Evolutionary conservation across 139 green algal genomes (phyloP), one percentile per base, ranked within the genome.

Genomic region (Picochlorum sp.): DNA sequence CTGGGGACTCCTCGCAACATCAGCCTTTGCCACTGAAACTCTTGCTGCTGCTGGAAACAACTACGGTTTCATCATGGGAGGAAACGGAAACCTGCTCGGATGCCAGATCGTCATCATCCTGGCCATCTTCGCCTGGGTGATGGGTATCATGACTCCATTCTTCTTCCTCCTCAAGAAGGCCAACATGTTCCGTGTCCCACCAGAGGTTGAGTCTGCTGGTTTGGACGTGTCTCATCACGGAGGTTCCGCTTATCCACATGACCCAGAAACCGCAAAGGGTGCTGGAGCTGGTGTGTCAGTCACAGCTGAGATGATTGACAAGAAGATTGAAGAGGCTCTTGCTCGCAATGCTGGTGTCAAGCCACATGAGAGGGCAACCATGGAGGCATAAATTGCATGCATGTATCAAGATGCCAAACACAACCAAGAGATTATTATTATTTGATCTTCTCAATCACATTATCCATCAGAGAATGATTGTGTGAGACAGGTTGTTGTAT

Each of bases 151-250:
- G 78, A 66, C 63, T 37, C 67, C 75, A 56, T 80, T 94, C 70
- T 93, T 90, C 78, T 79, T 82, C 38, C 6, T 87, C 6, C 63
- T 95, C 14, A 87, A 87, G 63, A 73, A 75, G 62, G 0, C 79
- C 1, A 78, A 79, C 63, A 58, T 87, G 13, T 71, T 92, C 44
- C 78, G 85, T 59, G 82, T 89, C 20, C 58, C 69, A 2, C 64
- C 71, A 44, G 70, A 81, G 41, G 80, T 85, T 32, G 85, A 92
- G 85, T 57, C 73, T 23, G 55, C 74, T 32, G 85, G 85, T 45
- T 72, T 92, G 32, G 85, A 92, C 60, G 69, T 79, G 4, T 82
- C 67, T 32, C 68, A 88, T 64, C 85, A 92, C 65, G 85, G 82
- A 44, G 73, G 73, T n/a, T 72, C 61, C 14, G 73, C 73, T 4